phyloP scores from a whole-genome alignment of 2,329 filamentous ascomycete species.

The Fusarium drepaniforme region DNA sequence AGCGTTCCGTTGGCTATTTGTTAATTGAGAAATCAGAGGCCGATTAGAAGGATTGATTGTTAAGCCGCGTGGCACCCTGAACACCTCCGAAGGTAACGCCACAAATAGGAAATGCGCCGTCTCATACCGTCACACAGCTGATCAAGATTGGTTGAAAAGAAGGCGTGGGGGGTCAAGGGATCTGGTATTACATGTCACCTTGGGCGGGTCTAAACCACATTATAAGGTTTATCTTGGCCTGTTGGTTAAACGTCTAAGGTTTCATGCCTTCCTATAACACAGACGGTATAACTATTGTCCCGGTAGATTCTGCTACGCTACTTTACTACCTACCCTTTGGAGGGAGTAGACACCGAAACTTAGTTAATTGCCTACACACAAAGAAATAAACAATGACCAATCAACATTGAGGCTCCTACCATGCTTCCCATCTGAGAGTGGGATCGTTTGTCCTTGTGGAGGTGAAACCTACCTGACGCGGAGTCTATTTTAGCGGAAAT shows the following conservation, averaged over 20 bases:
- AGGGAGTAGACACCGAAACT: neutral
- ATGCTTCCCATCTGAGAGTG: neutral
- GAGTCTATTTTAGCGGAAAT: neutral
- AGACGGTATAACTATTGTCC: neutral
- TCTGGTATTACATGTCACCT: neutral
- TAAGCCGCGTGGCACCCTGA: neutral
- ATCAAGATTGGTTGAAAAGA: too few species aligned
- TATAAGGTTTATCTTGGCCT: neutral
- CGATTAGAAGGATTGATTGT: neutral
- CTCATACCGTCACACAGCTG: too few species aligned
- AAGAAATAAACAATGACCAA: neutral
- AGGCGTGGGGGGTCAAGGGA: neutral
- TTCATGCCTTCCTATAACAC: neutral
- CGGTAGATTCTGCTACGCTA: neutral
- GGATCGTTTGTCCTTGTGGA: neutral
- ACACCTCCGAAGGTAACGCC: neutral
- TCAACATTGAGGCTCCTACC: neutral
- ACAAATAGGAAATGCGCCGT: neutral
- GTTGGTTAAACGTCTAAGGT: neutral
- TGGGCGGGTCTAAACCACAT: neutral
- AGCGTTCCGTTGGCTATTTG: neutral
- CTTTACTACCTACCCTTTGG: neutral
- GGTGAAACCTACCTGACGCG: neutral
- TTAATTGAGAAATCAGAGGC: neutral
- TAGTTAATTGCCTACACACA: neutral